Evolutionary conservation across 176 grass and related monocot species (phyloP).

Genomic region (Avena eriantha): DNA sequence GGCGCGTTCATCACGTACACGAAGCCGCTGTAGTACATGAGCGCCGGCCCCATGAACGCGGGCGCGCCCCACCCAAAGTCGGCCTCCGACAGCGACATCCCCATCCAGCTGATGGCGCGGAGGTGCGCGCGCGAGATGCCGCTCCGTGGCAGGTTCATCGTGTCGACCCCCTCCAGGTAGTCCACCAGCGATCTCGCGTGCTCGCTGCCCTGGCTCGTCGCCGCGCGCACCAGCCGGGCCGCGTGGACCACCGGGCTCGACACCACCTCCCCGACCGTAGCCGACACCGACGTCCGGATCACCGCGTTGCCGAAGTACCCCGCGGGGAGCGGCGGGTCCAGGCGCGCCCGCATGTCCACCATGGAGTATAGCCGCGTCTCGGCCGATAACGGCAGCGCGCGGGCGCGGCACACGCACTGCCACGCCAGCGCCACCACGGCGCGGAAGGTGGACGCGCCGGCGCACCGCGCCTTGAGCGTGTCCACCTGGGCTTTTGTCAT

Average conservation of each 20-base stretch:
- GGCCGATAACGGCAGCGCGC: neutral
- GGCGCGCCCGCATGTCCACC: slow-evolving; percentile 62
- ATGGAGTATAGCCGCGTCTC: slow-evolving; percentile 70
- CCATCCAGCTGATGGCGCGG: slow-evolving; percentile 68
- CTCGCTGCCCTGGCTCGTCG: slow-evolving; percentile 47
- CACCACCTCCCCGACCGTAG: slow-evolving; percentile 36
- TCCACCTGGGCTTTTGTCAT: slow-evolving; percentile 37
- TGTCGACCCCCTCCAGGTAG: slow-evolving; percentile 52
- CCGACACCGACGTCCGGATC: slow-evolving; percentile 45
- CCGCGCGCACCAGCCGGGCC: slow-evolving; percentile 28
- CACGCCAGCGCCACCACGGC: slow-evolving; percentile 58
- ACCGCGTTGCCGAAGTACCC: slow-evolving; percentile 68
- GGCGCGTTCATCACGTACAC: slow-evolving; percentile 65
- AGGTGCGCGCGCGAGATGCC: slow-evolving; percentile 47
- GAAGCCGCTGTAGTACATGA: slow-evolving; percentile 64
- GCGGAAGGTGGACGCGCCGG: slow-evolving; percentile 57
- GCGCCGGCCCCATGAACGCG: slow-evolving; percentile 52
- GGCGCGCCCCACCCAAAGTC: slow-evolving; percentile 71
- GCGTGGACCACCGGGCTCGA: slow-evolving; percentile 25
- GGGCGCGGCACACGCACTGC: slow-evolving; percentile 55
- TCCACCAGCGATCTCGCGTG: slow-evolving; percentile 59
- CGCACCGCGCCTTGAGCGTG: slow-evolving; percentile 45
- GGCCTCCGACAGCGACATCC: slow-evolving; percentile 51
- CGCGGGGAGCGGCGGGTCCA: slow-evolving; percentile 50
- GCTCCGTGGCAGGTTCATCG: slow-evolving; percentile 37